Percentiles rank a stretch among this genome's conserved stretches.
These are phyloP conservation scores for Penicillium sp. DNA, from an alignment of 2,329 filamentous ascomycete genomes.

Conservation along the genomic window DNA sequence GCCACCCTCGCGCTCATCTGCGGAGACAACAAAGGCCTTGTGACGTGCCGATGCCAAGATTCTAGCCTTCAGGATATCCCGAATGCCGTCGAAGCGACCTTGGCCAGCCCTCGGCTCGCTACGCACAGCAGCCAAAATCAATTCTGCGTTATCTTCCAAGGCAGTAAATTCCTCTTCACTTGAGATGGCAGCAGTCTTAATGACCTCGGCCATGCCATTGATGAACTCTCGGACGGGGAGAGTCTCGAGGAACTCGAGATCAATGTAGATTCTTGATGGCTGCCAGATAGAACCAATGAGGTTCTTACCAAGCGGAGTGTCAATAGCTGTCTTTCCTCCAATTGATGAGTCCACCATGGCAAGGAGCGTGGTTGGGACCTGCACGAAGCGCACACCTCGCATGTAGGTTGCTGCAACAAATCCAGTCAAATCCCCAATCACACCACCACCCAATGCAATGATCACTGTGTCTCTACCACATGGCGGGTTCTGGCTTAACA, in stretches of 20 bases:
- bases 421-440: conserved; percentile 97
- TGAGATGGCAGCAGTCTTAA: conserved; percentile 97
- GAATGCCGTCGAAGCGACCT: conserved; percentile 67
- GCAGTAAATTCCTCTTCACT: conserved; percentile 80
- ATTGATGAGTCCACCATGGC: conserved; percentile 99
- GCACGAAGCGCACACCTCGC: conserved; percentile 92
- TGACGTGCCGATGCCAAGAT: conserved; percentile 88
- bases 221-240: conserved; percentile 89
- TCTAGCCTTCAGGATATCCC: conserved; percentile 68
- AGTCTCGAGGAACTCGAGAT: conserved; percentile 86
- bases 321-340: conserved; percentile 96
- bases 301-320: conserved; percentile 94
- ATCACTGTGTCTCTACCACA: conserved; percentile 95
- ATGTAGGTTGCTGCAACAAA: conserved; percentile 98
- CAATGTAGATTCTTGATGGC: conserved; percentile 88
- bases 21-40: conserved; percentile 91
- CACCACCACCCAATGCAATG: conserved; percentile 89
- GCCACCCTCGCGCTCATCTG: conserved; percentile 90
- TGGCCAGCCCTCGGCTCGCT: conserved; percentile 55
- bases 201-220: conserved; percentile 97
- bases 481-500: conserved; percentile 74
- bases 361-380: conserved; percentile 90
- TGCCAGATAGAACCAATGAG: conserved; percentile 96
- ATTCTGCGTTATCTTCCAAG: conserved; percentile 75
- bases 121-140: conserved; percentile 71